Base-by-base conservation (phyloP, 2,329 filamentous ascomycete genomes). In the Zymoseptoria crescenta region DNA sequence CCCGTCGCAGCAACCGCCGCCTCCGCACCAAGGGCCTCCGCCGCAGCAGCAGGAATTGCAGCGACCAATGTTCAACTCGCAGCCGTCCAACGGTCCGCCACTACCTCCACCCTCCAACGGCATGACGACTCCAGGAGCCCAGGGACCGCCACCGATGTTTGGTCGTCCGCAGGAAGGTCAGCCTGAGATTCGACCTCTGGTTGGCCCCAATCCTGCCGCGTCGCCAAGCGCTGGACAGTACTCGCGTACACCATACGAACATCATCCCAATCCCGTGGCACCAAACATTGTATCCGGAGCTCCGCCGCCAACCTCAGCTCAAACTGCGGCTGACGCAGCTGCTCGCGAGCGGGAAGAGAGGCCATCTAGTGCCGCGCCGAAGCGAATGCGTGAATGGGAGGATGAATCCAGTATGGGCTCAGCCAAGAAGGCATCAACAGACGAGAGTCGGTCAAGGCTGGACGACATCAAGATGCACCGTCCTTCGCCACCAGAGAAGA, bases 371-470 rank as follows among this genome's bases (percentile, higher is more conserved):
- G 88, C 80, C 1, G 80, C 89, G 3, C 85, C 87, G 59, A 99
- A 99, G 81, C 85, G 94, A 59, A 82, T 86, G 73, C 87, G 92
- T 54, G 94, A 97, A 70, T 96, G 94, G 92, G 94, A 97, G 66
- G 88, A 93, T 41, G 91, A 95, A 41, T 78, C 71, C 4, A 67
- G 59, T 55, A 56, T 56, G 49, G 64, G 62, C 56, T 60, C 85
- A 3, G 80, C 81, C 51, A 96, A 96, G 79, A 96, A 96, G 77
- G 85, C 89, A 62, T 87, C 89, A 8, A 96, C 86, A 48, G 93
- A 97, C 4, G 92, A 96, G 73, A 91, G 83, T 64, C 87, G 93
- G 50, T 89, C 89, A 59, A 88, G 91, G 57, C 80, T 96, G 65
- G 91, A 96, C 48, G 91, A 96, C 68, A 83, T 90, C 70, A 85